Evolutionary conservation across 1,284 basidiomycete genomes (phyloP), one percentile per base, ranked within the genome.

Genomic region (Marasmius oreades): DNA sequence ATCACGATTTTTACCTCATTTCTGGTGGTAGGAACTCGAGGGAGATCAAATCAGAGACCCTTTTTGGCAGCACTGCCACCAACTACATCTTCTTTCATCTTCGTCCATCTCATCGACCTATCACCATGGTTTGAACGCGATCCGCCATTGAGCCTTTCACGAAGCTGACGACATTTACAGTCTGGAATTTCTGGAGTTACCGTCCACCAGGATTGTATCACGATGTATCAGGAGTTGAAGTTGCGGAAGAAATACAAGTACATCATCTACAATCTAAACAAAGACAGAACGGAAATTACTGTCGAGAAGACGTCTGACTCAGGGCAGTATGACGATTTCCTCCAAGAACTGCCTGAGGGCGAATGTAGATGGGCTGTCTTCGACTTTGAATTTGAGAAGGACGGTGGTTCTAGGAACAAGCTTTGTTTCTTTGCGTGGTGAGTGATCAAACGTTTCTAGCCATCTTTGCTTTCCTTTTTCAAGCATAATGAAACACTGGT

Each of bases 331-430:
- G 90, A 95, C 2, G 77, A 81, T 1, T 98, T 99, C 71, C 54
- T 95, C 57, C 69, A 55, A 0, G 83, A 90, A 66, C 79, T 99
- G 48, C 94, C 95, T 1, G 82, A 86, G 68, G 63, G 66, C 20
- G 84, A 92, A 66, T 93, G 90, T 70, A 79, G 90, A 73, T 99
- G 90, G 85, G 95, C 90, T 31, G 84, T 98, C 47, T 98, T 95
- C 73, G 95, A 98, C 73, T 90, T 96, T 61, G 87, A 93, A 69
- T 98, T 81, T 69, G 84, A 91, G 76, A 83, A 83, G 71, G 86
- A 85, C 61, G 92, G 79, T 61, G 92, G 91, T 59, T 88, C 84
- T 75, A 83, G 95, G 72, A 96, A 91, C 82, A 98, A 98, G 82
- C 82, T 98, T 64, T 77, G 79, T 66, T 98, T 98, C 71, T 71